These are phyloP conservation scores for Dillenia suffruticosa DNA, from an alignment of 164 flowering plant species.

Conservation along the genomic window DNA sequence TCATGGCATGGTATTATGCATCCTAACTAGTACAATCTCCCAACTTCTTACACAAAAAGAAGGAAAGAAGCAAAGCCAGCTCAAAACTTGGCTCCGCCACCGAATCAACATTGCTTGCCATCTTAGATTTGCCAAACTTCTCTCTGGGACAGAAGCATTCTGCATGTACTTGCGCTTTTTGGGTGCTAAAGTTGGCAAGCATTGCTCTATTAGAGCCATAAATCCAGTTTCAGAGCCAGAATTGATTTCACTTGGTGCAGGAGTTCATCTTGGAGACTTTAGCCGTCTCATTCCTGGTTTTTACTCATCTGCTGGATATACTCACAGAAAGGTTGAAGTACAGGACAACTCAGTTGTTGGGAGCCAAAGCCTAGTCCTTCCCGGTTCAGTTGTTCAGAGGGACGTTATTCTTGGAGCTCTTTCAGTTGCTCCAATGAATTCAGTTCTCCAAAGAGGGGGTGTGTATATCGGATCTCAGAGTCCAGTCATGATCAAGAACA, in stretches of 20 bases:
- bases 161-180: constrained; percentile 57
- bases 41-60: constrained; percentile 24
- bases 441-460: constrained; percentile 64
- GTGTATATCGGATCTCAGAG: constrained; percentile 59
- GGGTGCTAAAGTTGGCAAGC: constrained; percentile 61
- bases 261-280: constrained; percentile 77
- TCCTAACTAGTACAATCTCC: constrained; percentile 32
- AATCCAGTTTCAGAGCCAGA: constrained; percentile 58
- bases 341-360: constrained; percentile 62
- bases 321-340: constrained; percentile 35
- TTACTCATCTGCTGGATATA: constrained; percentile 37
- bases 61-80: constrained; percentile 20
- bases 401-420: constrained; percentile 77
- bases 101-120: constrained; percentile 51
- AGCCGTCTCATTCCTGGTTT: constrained; percentile 57
- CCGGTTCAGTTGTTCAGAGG: constrained; percentile 48
- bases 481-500: constrained; percentile 71
- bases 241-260: constrained; percentile 44
- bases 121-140: constrained; percentile 54
- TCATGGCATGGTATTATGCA: constrained; percentile 54
- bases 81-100: constrained; percentile 48
- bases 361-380: constrained; percentile 63
- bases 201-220: constrained; percentile 75
- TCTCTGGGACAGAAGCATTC: constrained; percentile 80
- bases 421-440: constrained; percentile 60